Conservation (phyloP, 169 alveolate species). For the Eimeria falciformis region DNA sequence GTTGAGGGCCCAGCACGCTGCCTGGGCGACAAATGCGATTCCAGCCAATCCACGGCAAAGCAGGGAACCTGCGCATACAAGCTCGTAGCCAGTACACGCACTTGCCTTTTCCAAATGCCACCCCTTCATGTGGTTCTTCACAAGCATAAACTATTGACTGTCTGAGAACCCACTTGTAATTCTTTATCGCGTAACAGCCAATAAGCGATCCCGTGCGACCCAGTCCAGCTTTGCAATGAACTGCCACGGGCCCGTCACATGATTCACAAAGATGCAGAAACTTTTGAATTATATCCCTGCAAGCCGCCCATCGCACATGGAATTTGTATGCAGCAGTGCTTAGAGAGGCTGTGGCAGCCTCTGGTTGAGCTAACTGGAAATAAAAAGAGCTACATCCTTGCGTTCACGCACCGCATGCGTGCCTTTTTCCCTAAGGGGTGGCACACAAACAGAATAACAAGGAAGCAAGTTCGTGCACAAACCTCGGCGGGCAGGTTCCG, state of each 20-base stretch:
- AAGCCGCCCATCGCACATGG: not conserved
- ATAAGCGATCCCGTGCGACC: conserved; percentile 97
- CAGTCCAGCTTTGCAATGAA: conserved; percentile 98
- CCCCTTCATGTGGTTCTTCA: not conserved
- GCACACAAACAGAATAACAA: not conserved
- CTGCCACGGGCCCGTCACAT: conserved; percentile 96
- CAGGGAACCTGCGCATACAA: conserved; percentile 85
- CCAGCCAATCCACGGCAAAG: conserved; percentile 95
- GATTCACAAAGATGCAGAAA: conserved; percentile 92
- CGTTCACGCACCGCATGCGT: too few relatives aligned
- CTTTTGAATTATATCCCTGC: conserved; percentile 86
- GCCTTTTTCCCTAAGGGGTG: too few relatives aligned
- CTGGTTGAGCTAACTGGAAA: too few relatives aligned
- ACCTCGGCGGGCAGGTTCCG: conserved; percentile 94
- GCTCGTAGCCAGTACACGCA: not conserved
- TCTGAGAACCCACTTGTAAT: conserved; percentile 81
- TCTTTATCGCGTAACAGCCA: conserved; percentile 94
- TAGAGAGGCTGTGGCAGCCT: too few relatives aligned
- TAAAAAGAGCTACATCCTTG: not conserved
- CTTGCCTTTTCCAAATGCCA: conserved; percentile 1
- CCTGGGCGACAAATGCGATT: conserved; percentile 94
- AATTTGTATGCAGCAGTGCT: not conserved
- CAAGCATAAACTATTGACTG: not conserved
- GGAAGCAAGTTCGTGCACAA: not conserved
- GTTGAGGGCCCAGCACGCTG: conserved; percentile 96